Base-by-base conservation (phyloP, 1,284 basidiomycete species). In the Ustilago cynodontis region DNA sequence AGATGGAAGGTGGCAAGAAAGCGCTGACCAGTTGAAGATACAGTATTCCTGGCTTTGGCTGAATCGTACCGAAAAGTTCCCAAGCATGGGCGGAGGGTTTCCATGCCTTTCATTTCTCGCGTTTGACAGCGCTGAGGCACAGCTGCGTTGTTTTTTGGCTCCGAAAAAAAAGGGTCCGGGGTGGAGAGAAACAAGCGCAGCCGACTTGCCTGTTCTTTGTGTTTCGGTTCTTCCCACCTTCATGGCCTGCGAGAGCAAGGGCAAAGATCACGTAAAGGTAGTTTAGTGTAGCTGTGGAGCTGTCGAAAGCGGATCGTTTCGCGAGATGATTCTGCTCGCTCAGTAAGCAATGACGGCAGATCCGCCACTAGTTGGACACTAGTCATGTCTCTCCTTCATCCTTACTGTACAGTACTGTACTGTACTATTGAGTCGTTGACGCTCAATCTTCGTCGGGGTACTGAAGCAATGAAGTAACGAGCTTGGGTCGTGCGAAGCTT, bases 21-120 rank as follows among this genome's bases (percentile, higher is more conserved):
- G 62, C 55, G 47, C 35, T 20, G 51, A 33, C 53, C 53, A n/a
- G n/a, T 49, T 6, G 55, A 28, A 35, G 7, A 20, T 43, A n/a
- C n/a, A n/a, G n/a, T n/a, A n/a, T n/a, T n/a, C n/a, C n/a, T n/a
- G n/a, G n/a, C n/a, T n/a, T n/a, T n/a, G n/a, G n/a, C n/a, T n/a
- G n/a, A n/a, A n/a, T n/a, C n/a, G n/a, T n/a, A n/a, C n/a, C n/a
- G n/a, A n/a, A n/a, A n/a, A n/a, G n/a, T n/a, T 49, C 29, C 24
- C 41, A 37, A 43, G 49, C 26, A 13, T 62, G 66, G 66, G 66
- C 66, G 50, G 66, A 69, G 66, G 66, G 66, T 68, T 68, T 68
- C 53, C 10, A 13, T 22, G 9, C 47, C 47, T 45, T 51, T 51
- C 49, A 51, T 29, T 51, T 51, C 18, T 28, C 45, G 45, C 26